phyloP scores from a whole-genome alignment of 345 rosid species.

The Eucalyptus coolabah region DNA sequence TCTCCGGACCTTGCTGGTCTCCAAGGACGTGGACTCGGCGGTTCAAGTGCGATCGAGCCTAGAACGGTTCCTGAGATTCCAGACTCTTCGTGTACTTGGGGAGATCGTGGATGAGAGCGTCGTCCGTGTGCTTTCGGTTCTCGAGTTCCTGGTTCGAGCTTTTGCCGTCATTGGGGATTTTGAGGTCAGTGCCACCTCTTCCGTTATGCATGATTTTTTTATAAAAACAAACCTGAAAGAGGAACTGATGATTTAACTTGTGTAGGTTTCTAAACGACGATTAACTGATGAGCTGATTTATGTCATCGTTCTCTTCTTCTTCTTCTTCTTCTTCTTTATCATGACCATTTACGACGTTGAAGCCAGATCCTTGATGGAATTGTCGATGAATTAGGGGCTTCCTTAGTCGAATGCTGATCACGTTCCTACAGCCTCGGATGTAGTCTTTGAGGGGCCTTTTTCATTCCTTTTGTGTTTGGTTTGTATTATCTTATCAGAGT shows the following conservation, averaged over 20 bases:
- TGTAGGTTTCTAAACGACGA: neutral
- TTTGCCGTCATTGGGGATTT: constrained; percentile 64
- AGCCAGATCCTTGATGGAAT: neutral
- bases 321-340: neutral
- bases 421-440: neutral
- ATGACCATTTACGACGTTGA: neutral
- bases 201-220: neutral
- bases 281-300: neutral
- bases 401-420: neutral
- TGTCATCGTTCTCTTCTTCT: neutral
- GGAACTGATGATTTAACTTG: neutral
- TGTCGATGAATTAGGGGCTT: neutral
- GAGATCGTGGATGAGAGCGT: constrained; percentile 23
- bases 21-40: constrained; percentile 33
- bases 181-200: constrained; percentile 24
- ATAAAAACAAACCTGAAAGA: neutral
- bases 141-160: constrained; percentile 66
- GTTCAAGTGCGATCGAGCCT: constrained; percentile 24
- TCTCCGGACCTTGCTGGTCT: constrained; percentile 44
- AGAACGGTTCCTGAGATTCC: constrained; percentile 39
- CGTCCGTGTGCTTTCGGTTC: constrained; percentile 43
- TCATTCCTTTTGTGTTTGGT: neutral
- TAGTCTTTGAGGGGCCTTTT: neutral
- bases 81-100: constrained; percentile 20
- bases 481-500: constrained; percentile 19